Base-by-base conservation (phyloP, 2,329 filamentous ascomycete genomes). In the Furcasterigmium sp. region DNA sequence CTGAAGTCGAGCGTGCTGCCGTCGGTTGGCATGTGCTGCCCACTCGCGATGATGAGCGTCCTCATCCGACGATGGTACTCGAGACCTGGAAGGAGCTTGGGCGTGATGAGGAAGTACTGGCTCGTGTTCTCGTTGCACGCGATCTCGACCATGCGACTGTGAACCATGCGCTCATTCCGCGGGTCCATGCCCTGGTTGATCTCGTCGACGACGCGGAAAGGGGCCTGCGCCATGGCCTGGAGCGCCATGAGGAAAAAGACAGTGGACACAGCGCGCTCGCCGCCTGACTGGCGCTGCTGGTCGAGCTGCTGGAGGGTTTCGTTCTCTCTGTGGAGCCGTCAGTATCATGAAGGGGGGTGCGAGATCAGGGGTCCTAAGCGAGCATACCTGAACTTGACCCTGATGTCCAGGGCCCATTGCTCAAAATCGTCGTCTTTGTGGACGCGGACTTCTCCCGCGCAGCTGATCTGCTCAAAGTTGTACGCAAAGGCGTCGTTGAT, bases 141-240 rank as follows among this genome's bases (percentile, higher is more conserved):
- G 59, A 98, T 96, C 58, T 96, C 90, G 8, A 98, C 93, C 86
- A 98, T 94, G 50, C 93, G 87, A 60, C 91, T 89, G 67, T 98
- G 93, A 14, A 98, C 91, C 80, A 96, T 94, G 54, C 93, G 87
- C 67, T 98, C 93, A 65, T 98, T 98, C 56, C 93, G 84, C 35
- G 91, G 93, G 63, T 98, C 93, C 93, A 98, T 98, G 52, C 93
- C 93, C 68, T 98, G 93, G 60, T 98, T 98, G 74, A 98, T 98
- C 69, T 98, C 93, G 65, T 98, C 93, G 46, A 98, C 93, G 39
- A 98, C 91, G 41, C 93, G 89, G 78, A 98, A 98, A 1, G 93
- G 93, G 4, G 91, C 90, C 56, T 90, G 86, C 14, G 93, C 91
- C 56, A 98, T 83, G 39, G 87, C 87, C 63, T 98, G 93, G 20